Conservation (phyloP, 2,329 filamentous ascomycete species). For the Xylaria hypoxylon region DNA sequence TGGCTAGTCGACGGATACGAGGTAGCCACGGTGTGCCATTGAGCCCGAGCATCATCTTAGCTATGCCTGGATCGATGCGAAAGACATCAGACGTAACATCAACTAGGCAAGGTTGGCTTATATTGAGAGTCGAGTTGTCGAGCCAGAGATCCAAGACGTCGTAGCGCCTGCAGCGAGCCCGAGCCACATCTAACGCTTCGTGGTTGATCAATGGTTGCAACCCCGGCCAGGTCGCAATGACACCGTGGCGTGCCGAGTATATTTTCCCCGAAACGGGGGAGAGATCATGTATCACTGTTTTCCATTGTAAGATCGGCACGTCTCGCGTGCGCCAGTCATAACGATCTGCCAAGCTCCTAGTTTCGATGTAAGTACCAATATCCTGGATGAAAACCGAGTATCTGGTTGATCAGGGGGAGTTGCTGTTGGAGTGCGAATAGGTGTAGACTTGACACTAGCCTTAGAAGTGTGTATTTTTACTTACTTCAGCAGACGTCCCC, state of each 20-base stretch:
- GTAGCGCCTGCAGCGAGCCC: constrained; percentile 20
- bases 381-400: not conserved
- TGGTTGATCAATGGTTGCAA: constrained; percentile 36
- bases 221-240: constrained; percentile 27
- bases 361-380: constrained; percentile 11
- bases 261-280: constrained; percentile 28
- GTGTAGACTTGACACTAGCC: not conserved
- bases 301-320: constrained; percentile 27
- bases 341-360: constrained; percentile 31
- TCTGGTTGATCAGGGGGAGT: not conserved
- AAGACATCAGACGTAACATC: constrained; percentile 33
- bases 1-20: constrained; percentile 33
- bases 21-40: constrained; percentile 25
- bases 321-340: constrained; percentile 29
- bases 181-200: constrained; percentile 31
- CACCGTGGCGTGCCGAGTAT: constrained; percentile 21
- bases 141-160: constrained; percentile 36
- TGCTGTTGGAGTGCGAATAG: not conserved
- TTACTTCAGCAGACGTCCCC: constrained; percentile 35
- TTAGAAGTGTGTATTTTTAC: constrained; percentile 1
- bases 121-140: constrained; percentile 32
- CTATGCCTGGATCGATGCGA: constrained; percentile 32
- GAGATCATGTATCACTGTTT: constrained; percentile 32
- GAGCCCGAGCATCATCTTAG: constrained; percentile 28
- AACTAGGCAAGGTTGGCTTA: constrained; percentile 34